Percentiles rank a stretch among this genome's conserved stretches.
Conservation (phyloP, 345 rosid species). For the Salix exigua region DNA sequence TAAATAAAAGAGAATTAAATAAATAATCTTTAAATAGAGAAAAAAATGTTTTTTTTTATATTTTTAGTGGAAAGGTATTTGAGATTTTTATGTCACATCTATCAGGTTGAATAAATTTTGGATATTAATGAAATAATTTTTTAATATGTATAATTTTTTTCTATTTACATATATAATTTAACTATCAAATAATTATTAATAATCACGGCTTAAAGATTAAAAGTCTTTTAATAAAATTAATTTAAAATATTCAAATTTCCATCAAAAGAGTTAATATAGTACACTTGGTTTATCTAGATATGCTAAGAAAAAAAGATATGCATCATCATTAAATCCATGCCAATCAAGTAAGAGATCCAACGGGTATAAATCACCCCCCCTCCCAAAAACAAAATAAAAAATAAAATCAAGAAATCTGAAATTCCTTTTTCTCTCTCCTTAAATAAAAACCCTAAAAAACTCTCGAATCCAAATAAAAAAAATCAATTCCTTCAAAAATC, state of each 20-base stretch:
- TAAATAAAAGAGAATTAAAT: too few species aligned
- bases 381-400: too few species aligned
- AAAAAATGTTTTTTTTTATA: too few species aligned
- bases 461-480: conserved; percentile 8
- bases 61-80: too few species aligned
- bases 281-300: neutral
- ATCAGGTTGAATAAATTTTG: too few species aligned
- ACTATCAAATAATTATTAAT: too few species aligned
- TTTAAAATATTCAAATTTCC: neutral
- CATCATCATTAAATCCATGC: conserved; percentile 9
- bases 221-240: neutral
- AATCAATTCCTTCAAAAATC: conserved; percentile 17
- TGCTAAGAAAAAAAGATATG: neutral
- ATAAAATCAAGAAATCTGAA: neutral
- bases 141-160: too few species aligned
- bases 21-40: too few species aligned
- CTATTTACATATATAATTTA: too few species aligned
- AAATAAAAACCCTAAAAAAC: conserved; percentile 1
- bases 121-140: too few species aligned
- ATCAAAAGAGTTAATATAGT: neutral
- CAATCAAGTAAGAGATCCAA: conserved; percentile 19
- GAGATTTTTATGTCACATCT: too few species aligned
- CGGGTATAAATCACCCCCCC: conserved; percentile 9
- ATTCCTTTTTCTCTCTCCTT: neutral
- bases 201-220: too few species aligned